A percentile compares a stretch with the other conserved stretches of the same genome.
Conservation (phyloP, 169 alveolate species). For the Babesia ovata region DNA sequence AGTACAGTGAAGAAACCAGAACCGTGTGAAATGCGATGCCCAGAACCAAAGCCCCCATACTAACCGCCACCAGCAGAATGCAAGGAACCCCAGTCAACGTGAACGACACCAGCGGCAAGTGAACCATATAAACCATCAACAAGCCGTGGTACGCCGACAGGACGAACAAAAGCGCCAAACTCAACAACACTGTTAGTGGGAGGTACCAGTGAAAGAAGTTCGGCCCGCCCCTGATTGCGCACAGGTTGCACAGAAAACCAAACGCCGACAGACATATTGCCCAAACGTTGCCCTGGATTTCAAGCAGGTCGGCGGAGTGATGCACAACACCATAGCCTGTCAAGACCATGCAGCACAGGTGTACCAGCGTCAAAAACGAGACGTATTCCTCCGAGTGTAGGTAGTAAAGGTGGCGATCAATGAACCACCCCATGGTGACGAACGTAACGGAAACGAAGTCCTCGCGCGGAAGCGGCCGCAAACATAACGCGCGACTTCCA, state of each 20-base stretch:
- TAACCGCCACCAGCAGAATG: not conserved
- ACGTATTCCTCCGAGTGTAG: constrained; percentile 49
- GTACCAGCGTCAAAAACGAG: constrained; percentile 46
- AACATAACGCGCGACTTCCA: too few species aligned
- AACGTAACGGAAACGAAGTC: not conserved
- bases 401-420: constrained; percentile 45
- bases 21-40: constrained; percentile 51
- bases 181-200: constrained; percentile 39
- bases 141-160: constrained; percentile 59
- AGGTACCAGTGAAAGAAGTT: constrained; percentile 30
- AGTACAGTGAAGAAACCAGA: constrained; percentile 9
- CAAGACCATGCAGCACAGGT: constrained; percentile 35
- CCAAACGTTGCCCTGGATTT: constrained; percentile 52
- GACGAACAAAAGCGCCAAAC: constrained; percentile 35
- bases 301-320: constrained; percentile 23
- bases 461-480: not conserved
- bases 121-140: constrained; percentile 39
- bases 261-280: constrained; percentile 32
- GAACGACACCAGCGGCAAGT: constrained; percentile 49
- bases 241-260: constrained; percentile 20
- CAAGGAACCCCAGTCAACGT: constrained; percentile 63
- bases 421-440: constrained; percentile 48
- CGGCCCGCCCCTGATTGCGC: constrained; percentile 16
- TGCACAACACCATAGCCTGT: constrained; percentile 57
- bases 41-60: constrained; percentile 13